Conservation (phyloP, 169 alveolate genomes). For the Plasmodium reichenowi region DNA sequence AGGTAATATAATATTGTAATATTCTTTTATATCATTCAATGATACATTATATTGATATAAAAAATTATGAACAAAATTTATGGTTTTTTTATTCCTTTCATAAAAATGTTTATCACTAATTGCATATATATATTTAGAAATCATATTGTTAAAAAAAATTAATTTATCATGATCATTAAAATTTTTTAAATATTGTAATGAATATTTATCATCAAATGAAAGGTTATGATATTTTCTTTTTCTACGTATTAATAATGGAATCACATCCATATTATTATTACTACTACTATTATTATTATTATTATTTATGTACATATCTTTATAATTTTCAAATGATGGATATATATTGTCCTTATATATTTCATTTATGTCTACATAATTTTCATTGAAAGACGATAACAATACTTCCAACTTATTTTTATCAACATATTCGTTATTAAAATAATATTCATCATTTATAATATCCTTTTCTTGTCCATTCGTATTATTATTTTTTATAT, state of each 20-base stretch:
- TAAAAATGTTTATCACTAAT: constrained; percentile 23
- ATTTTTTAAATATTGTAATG: constrained; percentile 13
- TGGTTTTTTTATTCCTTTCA: constrained; percentile 7
- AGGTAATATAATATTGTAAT: background rate
- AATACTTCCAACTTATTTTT: background rate
- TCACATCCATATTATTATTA: background rate
- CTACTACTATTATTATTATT: background rate
- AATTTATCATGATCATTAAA: constrained; percentile 64
- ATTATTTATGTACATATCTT: background rate
- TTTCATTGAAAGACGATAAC: background rate
- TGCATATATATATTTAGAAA: constrained; percentile 14
- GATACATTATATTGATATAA: constrained; percentile 10
- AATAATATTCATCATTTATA: background rate
- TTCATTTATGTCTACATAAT: no score
- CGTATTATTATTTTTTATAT: constrained; percentile 1
- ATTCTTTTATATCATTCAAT: constrained; percentile 4
- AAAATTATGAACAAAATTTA: constrained; percentile 64
- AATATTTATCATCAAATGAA: background rate
- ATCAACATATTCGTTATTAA: background rate
- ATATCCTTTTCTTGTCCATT: background rate
- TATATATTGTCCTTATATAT: no score
- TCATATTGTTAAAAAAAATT: constrained; percentile 33
- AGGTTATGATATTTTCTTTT: constrained; percentile 2
- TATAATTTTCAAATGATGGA: background rate
- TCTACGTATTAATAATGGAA: background rate